These are phyloP conservation scores for Stentor roeselii DNA, from an alignment of 73 alveolate genomes.

Conservation along the genomic window DNA sequence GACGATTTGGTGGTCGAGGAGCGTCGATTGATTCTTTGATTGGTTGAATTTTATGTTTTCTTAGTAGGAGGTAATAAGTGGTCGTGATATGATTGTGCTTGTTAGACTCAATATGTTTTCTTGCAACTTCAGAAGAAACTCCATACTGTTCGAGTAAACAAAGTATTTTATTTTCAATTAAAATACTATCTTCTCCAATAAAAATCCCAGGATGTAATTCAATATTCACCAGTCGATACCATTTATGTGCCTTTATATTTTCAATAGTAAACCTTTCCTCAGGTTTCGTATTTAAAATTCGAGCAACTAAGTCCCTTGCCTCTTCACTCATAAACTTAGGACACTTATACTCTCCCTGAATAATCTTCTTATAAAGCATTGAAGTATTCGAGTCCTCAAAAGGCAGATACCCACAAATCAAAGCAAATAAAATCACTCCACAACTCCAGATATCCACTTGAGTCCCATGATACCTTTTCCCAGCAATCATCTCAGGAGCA, in stretches of 20 bases:
- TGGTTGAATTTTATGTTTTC: conserved; percentile 37
- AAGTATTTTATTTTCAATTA: conserved; percentile 77
- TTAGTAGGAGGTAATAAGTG: conserved; percentile 80
- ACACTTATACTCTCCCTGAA: conserved; percentile 64
- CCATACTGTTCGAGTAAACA: conserved; percentile 58
- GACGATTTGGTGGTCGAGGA: not conserved
- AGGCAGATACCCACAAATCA: conserved; percentile 85
- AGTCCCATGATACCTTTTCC: conserved; percentile 67
- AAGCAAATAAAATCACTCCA: conserved; percentile 80
- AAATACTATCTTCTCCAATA: conserved; percentile 72
- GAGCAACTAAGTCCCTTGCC: conserved; percentile 67
- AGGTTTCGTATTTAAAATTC: conserved; percentile 79
- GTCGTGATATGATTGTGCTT: conserved; percentile 92
- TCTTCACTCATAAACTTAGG: conserved; percentile 64
- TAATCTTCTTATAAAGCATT: conserved; percentile 73
- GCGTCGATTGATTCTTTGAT: conserved; percentile 12
- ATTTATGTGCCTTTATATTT: conserved; percentile 73
- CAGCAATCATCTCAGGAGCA: conserved; percentile 95
- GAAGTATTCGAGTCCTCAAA: conserved; percentile 85
- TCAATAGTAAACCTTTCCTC: conserved; percentile 64
- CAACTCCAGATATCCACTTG: conserved; percentile 79
- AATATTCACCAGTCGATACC: conserved; percentile 57
- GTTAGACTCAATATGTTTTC: conserved; percentile 77
- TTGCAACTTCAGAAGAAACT: conserved; percentile 66
- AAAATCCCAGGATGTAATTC: conserved; percentile 74